Evolutionary conservation across 2,329 filamentous ascomycete genomes (phyloP).

Genomic region (Aspergillus ochraceus): DNA sequence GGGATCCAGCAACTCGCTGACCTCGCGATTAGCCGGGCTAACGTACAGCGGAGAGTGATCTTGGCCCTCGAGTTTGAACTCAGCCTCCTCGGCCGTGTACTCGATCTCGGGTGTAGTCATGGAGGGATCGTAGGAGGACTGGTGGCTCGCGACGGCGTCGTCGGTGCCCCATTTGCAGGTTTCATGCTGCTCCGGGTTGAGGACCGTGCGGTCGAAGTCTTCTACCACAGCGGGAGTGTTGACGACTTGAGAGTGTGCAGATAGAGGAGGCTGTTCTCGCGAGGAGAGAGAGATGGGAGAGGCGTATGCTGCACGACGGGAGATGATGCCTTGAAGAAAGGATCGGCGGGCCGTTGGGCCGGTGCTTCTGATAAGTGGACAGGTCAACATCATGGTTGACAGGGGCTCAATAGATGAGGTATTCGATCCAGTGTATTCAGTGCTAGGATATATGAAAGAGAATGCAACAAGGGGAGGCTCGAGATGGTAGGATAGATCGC

Average conservation of each 20-base stretch:
- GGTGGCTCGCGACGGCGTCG: constrained; percentile 26
- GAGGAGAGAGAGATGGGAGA: not conserved
- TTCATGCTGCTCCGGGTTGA: constrained; percentile 21
- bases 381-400: not conserved
- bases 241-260: not conserved
- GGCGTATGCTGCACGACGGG: not conserved
- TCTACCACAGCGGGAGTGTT: not conserved
- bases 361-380: not conserved
- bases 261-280: not conserved
- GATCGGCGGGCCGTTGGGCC: not conserved
- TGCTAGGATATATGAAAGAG: not conserved
- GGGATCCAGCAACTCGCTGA: constrained; percentile 21
- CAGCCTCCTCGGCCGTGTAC: constrained; percentile 20
- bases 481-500: not conserved
- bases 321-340: not conserved
- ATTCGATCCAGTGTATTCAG: not conserved
- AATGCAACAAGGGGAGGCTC: not conserved
- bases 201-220: constrained; percentile 18
- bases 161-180: constrained; percentile 28
- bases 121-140: constrained; percentile 26
- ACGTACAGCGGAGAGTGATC: constrained; percentile 22
- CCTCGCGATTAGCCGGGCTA: constrained; percentile 24
- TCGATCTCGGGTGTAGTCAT: constrained; percentile 23
- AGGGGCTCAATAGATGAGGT: not conserved
- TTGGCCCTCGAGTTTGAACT: constrained; percentile 22